phyloP scores from a whole-genome alignment of 129 eudicot species.

The Tanacetum coccineum region DNA sequence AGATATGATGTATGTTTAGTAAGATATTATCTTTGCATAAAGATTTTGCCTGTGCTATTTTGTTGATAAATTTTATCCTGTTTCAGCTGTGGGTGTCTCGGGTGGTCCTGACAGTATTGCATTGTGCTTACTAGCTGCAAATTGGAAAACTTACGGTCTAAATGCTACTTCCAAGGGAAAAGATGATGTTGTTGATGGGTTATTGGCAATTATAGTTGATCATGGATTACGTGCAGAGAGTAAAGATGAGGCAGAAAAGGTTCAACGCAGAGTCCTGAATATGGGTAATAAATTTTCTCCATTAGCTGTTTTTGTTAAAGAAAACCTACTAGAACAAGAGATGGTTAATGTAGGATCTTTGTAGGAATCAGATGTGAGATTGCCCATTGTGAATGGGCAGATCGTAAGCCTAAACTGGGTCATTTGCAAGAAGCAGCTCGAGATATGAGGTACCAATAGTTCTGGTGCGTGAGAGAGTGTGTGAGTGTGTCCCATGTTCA shows the following conservation, averaged over 20 bases:
- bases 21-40: neutral
- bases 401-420: slow-evolving; percentile 71
- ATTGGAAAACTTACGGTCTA: slow-evolving; percentile 46
- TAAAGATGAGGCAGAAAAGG: slow-evolving; percentile 67
- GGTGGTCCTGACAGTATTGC: slow-evolving; percentile 99
- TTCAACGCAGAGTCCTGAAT: slow-evolving; percentile 42
- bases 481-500: neutral
- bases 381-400: slow-evolving; percentile 64
- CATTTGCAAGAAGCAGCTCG: slow-evolving; percentile 95
- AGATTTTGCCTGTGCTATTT: neutral
- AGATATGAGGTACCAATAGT: slow-evolving; percentile 47
- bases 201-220: slow-evolving; percentile 79
- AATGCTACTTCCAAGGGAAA: slow-evolving; percentile 25
- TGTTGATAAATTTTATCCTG: too few species aligned
- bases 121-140: slow-evolving; percentile 43
- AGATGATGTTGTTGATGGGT: slow-evolving; percentile 51
- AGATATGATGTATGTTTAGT: too few species aligned
- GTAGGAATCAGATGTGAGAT: slow-evolving; percentile 88
- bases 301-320: neutral
- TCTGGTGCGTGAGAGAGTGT: neutral
- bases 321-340: slow-evolving; percentile 20
- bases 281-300: slow-evolving; percentile 53
- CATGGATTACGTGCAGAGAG: slow-evolving; percentile 88
- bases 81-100: slow-evolving; percentile 35
- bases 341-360: slow-evolving; percentile 43